phyloP scores from a whole-genome alignment of 192 early-diverging fungal species.

The Rhizophagus sp. region DNA sequence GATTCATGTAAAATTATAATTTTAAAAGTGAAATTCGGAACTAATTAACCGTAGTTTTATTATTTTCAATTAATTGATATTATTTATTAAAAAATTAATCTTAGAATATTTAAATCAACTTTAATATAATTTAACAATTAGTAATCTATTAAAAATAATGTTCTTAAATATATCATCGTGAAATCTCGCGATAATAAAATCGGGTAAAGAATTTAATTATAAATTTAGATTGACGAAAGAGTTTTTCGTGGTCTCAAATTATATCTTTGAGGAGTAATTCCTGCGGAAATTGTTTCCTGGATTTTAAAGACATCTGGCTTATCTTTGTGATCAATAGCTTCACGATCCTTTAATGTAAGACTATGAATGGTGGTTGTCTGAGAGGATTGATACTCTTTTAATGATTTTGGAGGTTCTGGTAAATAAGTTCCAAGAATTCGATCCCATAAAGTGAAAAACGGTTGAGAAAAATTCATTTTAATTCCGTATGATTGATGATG shows the following conservation, averaged over 20 bases:
- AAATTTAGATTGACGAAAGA: neutral
- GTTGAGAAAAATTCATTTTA: constrained; percentile 65
- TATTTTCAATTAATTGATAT: no score
- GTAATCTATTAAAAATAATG: no score
- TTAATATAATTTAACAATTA: no score
- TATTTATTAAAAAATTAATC: no score
- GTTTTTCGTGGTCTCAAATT: constrained; percentile 19
- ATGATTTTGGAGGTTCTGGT: constrained; percentile 33
- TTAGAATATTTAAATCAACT: no score
- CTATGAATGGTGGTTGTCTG: neutral
- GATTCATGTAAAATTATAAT: no score
- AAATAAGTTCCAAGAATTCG: constrained; percentile 66
- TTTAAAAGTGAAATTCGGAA: no score
- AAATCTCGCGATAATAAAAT: no score
- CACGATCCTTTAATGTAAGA: neutral
- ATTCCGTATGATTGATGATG: constrained; percentile 60
- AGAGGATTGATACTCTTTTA: neutral
- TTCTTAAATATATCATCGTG: no score
- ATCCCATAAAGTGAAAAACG: constrained; percentile 84
- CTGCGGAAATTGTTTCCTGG: neutral
- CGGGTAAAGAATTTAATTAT: no score
- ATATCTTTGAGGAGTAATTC: constrained; percentile 6
- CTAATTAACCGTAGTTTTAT: no score
- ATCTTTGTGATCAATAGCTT: neutral
- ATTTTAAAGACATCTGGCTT: neutral